Evolutionary conservation across 257 asterid genomes (phyloP).

Genomic region (Plantago ovata): DNA sequence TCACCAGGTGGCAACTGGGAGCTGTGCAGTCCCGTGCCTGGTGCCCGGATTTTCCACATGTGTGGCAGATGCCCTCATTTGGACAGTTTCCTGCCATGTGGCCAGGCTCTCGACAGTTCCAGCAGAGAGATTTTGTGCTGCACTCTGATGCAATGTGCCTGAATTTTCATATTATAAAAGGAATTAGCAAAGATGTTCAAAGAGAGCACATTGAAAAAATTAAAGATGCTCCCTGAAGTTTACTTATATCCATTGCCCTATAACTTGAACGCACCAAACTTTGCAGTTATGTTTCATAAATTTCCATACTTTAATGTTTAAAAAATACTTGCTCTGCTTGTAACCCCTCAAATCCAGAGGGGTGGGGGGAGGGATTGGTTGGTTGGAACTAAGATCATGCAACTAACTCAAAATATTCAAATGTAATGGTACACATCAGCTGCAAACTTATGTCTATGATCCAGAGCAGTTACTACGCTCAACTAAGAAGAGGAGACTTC

Average conservation of each 20-base stretch:
- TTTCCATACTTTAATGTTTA: too few species aligned
- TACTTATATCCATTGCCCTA: too few species aligned
- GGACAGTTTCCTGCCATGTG: constrained; percentile 79
- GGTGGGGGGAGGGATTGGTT: too few species aligned
- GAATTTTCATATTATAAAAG: constrained; percentile 22
- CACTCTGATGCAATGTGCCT: constrained; percentile 83
- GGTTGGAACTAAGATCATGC: too few species aligned
- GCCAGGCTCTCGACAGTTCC: constrained; percentile 90
- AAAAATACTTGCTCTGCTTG: too few species aligned
- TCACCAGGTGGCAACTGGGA: constrained; percentile 61
- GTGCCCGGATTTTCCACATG: constrained; percentile 81
- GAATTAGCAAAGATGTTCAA: constrained; percentile 18
- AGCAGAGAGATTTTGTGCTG: constrained; percentile 66
- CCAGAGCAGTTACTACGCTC: neutral
- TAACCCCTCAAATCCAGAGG: too few species aligned
- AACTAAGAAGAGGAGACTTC: neutral
- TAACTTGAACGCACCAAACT: too few species aligned
- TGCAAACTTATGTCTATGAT: neutral
- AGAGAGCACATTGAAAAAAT: too few species aligned
- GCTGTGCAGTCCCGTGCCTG: constrained; percentile 67
- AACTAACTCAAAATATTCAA: too few species aligned
- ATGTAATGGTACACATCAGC: too few species aligned
- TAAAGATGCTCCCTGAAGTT: too few species aligned
- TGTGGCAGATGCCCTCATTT: constrained; percentile 77
- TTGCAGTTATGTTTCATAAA: too few species aligned